A percentile compares a stretch with the other conserved stretches of the same genome.
phyloP scores from a whole-genome alignment of 2,329 filamentous ascomycete genomes.

The Dothideomycetidae sp. region DNA sequence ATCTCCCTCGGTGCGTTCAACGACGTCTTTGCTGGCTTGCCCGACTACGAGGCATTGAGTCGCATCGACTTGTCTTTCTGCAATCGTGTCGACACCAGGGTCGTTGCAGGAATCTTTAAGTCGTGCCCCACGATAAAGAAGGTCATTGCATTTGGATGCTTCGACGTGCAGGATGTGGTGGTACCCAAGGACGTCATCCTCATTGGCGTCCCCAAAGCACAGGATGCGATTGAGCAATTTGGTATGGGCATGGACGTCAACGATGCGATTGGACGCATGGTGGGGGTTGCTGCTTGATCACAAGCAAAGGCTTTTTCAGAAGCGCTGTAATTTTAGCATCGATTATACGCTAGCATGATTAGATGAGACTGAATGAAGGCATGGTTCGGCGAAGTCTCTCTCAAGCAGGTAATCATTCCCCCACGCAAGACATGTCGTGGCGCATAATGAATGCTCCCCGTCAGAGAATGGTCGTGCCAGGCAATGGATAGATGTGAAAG shows the following conservation, averaged over 20 bases:
- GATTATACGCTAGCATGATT: too few relatives aligned
- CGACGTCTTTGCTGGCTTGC: constrained; percentile 50
- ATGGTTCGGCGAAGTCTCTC: too few relatives aligned
- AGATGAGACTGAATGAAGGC: too few relatives aligned
- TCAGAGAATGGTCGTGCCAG: too few relatives aligned
- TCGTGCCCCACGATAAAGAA: constrained; percentile 35
- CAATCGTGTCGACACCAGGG: constrained; percentile 39
- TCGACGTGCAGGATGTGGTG: constrained; percentile 41
- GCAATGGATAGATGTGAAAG: too few relatives aligned
- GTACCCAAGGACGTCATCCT: constrained; percentile 45
- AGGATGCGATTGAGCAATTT: constrained; percentile 41
- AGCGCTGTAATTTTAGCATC: too few relatives aligned
- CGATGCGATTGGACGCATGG: constrained; percentile 22
- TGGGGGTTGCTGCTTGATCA: constrained; percentile 14
- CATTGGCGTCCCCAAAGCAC: constrained; percentile 45
- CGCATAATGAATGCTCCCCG: too few relatives aligned
- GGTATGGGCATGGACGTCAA: constrained; percentile 26
- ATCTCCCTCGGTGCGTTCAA: constrained; percentile 60
- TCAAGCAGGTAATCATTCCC: too few relatives aligned
- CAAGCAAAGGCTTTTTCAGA: too few relatives aligned
- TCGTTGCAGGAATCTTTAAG: constrained; percentile 38
- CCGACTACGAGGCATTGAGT: constrained; percentile 53
- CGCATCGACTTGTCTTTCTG: constrained; percentile 51
- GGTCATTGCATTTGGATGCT: constrained; percentile 49
- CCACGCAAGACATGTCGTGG: too few relatives aligned